Evolutionary conservation across 2,329 filamentous ascomycete genomes (phyloP).

Genomic region (Arthrobotrys sinensis): DNA sequence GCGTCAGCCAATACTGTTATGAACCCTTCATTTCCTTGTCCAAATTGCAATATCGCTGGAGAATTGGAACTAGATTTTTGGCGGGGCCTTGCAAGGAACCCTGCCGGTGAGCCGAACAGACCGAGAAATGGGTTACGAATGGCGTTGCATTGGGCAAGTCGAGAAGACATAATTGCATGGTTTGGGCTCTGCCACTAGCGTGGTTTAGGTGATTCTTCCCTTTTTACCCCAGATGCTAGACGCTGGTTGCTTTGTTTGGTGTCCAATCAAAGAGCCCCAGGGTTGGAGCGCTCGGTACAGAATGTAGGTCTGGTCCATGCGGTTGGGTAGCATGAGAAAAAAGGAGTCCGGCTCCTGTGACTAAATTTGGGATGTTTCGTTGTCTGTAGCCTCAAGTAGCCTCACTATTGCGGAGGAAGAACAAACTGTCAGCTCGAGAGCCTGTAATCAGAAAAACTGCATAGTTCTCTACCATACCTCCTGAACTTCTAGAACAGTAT

Average conservation of each 20-base stretch:
- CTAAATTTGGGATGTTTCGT: slow-evolving; percentile 52
- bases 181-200: slow-evolving; percentile 10
- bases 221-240: slow-evolving; percentile 47
- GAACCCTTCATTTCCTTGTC: slow-evolving; percentile 47
- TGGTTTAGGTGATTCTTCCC: slow-evolving; percentile 40
- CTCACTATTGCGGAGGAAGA: slow-evolving; percentile 6
- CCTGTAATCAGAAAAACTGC: slow-evolving; percentile 12
- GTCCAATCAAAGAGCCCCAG: slow-evolving; percentile 32
- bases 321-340: slow-evolving; percentile 49
- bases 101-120: slow-evolving; percentile 36
- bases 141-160: slow-evolving; percentile 56
- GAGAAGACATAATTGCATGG: slow-evolving; percentile 41
- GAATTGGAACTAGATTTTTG: slow-evolving; percentile 18
- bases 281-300: slow-evolving; percentile 22
- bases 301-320: slow-evolving; percentile 33
- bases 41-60: slow-evolving; percentile 20
- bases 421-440: neutral
- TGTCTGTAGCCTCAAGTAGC: slow-evolving; percentile 11
- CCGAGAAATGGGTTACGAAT: slow-evolving; percentile 38
- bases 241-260: slow-evolving; percentile 31
- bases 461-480: neutral
- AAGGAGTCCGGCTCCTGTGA: slow-evolving; percentile 32
- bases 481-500: neutral
- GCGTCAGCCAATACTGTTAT: slow-evolving; percentile 25
- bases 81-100: slow-evolving; percentile 15